A percentile compares a stretch with the other conserved stretches of the same genome.
These are phyloP conservation scores for Podospora fimiseda DNA, from an alignment of 495 filamentous ascomycete genomes.

Conservation along the genomic window DNA sequence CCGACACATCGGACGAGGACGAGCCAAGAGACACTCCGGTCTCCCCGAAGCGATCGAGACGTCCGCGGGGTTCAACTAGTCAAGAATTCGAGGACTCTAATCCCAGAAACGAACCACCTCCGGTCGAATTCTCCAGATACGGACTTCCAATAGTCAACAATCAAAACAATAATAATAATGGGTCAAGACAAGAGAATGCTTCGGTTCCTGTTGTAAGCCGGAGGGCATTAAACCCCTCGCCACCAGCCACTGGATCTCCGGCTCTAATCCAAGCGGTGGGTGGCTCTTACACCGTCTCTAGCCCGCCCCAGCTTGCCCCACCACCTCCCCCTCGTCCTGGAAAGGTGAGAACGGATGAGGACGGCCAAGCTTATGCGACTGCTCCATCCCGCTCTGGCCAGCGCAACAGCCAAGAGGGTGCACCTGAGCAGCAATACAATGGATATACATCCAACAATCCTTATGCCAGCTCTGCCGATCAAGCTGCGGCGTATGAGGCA, in stretches of 20 bases:
- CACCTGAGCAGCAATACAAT: slow-evolving; percentile 14
- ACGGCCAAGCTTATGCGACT: slow-evolving; percentile 5
- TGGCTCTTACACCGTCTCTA: slow-evolving; percentile 11
- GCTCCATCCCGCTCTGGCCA: slow-evolving; percentile 4
- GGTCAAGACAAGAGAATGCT: too few species aligned
- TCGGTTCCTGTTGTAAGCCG: too few species aligned
- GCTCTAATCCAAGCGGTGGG: not conserved
- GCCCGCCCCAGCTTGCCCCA: slow-evolving; percentile 11
- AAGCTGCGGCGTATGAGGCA: slow-evolving; percentile 15
- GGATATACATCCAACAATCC: slow-evolving; percentile 10
- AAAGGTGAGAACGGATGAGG: slow-evolving; percentile 18
- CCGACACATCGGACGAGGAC: slow-evolving; percentile 18
- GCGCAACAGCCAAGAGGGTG: slow-evolving; percentile 1
- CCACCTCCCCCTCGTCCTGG: slow-evolving; percentile 26
- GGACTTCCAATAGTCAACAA: slow-evolving; percentile 1
- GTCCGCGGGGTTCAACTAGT: not conserved
- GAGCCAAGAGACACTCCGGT: not conserved
- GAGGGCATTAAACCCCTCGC: too few species aligned
- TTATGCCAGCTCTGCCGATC: slow-evolving; percentile 8
- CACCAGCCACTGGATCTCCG: not conserved
- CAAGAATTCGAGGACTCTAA: not conserved
- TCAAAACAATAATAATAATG: not conserved
- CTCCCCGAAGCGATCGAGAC: not conserved
- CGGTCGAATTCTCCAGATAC: not conserved
- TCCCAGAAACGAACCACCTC: not conserved